Conservation (phyloP, 345 rosid genomes). For the Rhodamnia rubescens region DNA sequence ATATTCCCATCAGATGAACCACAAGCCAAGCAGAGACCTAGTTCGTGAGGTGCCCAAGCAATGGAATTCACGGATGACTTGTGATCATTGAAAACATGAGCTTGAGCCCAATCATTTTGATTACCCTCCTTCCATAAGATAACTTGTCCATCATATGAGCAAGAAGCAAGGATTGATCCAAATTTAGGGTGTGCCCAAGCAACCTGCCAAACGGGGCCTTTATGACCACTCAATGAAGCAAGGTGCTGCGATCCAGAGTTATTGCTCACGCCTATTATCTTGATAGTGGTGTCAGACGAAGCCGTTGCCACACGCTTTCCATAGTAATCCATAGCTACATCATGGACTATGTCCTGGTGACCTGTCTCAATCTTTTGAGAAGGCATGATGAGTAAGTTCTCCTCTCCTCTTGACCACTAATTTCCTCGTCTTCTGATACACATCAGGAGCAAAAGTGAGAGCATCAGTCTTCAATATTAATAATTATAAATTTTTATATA, state of each 20-base stretch:
- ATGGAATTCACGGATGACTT: conserved; percentile 56
- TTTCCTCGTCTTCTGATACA: background rate
- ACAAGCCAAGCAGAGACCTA: conserved; percentile 60
- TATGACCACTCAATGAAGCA: conserved; percentile 44
- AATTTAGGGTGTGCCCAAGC: conserved; percentile 66
- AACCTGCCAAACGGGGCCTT: conserved; percentile 59
- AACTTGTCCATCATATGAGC: conserved; percentile 62
- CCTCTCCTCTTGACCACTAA: background rate
- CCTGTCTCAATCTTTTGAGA: conserved; percentile 48
- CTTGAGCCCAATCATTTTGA: conserved; percentile 46
- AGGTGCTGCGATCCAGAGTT: conserved; percentile 36
- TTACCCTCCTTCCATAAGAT: conserved; percentile 59
- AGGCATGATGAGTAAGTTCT: conserved; percentile 25
- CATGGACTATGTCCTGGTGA: conserved; percentile 46
- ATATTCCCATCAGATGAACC: conserved; percentile 65
- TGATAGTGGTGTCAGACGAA: conserved; percentile 44
- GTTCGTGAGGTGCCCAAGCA: conserved; percentile 61
- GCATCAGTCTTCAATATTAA: background rate
- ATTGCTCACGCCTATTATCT: conserved; percentile 37
- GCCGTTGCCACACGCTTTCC: conserved; percentile 58
- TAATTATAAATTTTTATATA: background rate
- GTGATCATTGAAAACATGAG: conserved; percentile 46
- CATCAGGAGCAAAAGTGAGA: background rate
- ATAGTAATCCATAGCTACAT: conserved; percentile 57
- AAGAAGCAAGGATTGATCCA: conserved; percentile 49